Evolutionary conservation across 148 eudicot genomes (phyloP).

Genomic region (Chenopodium album): DNA sequence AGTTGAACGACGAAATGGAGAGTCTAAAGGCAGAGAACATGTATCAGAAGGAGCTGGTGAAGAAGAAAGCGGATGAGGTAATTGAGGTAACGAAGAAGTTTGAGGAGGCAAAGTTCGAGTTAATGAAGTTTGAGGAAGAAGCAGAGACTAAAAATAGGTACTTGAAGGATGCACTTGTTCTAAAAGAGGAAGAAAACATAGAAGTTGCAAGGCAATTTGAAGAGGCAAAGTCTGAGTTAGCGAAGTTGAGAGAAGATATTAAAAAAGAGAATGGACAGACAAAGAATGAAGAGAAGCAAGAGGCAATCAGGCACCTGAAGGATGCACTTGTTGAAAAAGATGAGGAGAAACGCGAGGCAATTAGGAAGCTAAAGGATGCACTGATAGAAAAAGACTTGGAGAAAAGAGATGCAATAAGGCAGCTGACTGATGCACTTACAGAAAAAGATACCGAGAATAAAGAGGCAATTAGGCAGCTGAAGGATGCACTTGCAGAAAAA

Average conservation of each 20-base stretch:
- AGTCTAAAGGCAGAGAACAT: constrained; percentile 13
- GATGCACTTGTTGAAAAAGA: constrained; percentile 50
- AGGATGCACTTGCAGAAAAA: constrained; percentile 46
- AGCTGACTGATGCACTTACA: constrained; percentile 29
- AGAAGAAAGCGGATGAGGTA: constrained; percentile 13
- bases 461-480: constrained; percentile 27
- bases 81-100: background rate
- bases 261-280: constrained; percentile 1
- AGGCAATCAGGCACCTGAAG: constrained; percentile 11
- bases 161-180: constrained; percentile 3
- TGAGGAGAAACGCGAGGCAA: constrained; percentile 61
- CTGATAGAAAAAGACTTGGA: constrained; percentile 57
- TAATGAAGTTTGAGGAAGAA: constrained; percentile 18
- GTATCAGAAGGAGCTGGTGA: background rate
- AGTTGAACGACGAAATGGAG: constrained; percentile 20
- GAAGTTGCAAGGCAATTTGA: constrained; percentile 16
- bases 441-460: constrained; percentile 71
- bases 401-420: constrained; percentile 49
- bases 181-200: constrained; percentile 19
- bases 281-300: constrained; percentile 5
- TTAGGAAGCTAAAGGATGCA: constrained; percentile 22
- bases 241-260: constrained; percentile 4
- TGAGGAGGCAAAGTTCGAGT: constrained; percentile 4
- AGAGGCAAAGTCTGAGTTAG: constrained; percentile 11
- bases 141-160: constrained; percentile 1